phyloP scores from a whole-genome alignment of 2,329 filamentous ascomycete genomes.

The Trichoderma semiorbis region DNA sequence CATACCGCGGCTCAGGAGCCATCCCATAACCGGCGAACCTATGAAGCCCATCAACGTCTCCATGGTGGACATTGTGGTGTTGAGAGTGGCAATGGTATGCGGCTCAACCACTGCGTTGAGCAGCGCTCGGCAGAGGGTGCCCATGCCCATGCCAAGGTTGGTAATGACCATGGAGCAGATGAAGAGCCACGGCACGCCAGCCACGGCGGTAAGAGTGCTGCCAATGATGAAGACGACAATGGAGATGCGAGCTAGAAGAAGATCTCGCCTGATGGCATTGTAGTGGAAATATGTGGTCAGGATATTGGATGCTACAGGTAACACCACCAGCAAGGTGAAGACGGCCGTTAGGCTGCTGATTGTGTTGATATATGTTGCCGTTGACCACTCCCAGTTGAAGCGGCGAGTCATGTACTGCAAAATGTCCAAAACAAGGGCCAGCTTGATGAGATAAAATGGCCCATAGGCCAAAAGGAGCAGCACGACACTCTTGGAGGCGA shows the following conservation, averaged over 20 bases:
- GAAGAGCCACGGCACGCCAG: conserved; percentile 35
- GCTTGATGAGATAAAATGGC: conserved; percentile 28
- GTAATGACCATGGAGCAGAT: conserved; percentile 42
- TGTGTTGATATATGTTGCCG: conserved; percentile 41
- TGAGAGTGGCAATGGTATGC: conserved; percentile 52
- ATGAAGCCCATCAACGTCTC: conserved; percentile 48
- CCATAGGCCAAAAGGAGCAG: conserved; percentile 36
- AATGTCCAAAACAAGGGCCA: conserved; percentile 35
- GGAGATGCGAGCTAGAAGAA: conserved; percentile 38
- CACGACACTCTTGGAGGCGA: conserved; percentile 37
- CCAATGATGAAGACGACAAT: conserved; percentile 32
- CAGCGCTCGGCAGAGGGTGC: conserved; percentile 44
- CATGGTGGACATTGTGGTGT: conserved; percentile 48
- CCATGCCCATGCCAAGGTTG: conserved; percentile 44
- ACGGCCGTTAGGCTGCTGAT: conserved; percentile 38
- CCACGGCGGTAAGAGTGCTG: conserved; percentile 36
- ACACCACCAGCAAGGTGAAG: conserved; percentile 36
- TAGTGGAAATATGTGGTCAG: conserved; percentile 32
- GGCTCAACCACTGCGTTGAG: conserved; percentile 52
- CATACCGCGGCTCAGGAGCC: conserved; percentile 45
- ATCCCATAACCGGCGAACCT: conserved; percentile 45
- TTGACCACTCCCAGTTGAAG: conserved; percentile 47
- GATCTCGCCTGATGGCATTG: conserved; percentile 37
- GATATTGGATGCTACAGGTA: conserved; percentile 35
- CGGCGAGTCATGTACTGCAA: conserved; percentile 53